Base-by-base conservation (phyloP, 164 flowering plant species). In the Malania oleifera region DNA sequence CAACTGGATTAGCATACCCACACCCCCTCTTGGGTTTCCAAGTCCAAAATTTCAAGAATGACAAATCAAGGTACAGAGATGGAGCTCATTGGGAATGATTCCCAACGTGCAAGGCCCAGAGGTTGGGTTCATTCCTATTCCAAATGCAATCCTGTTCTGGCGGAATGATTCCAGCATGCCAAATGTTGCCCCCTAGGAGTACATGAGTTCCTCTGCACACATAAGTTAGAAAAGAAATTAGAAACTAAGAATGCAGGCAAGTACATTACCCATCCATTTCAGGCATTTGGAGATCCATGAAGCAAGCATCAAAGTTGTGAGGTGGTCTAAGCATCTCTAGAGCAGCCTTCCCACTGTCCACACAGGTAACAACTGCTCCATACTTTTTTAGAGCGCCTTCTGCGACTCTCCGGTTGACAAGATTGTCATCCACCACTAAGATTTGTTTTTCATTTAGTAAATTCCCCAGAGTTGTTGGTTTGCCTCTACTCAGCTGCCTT, bases 211-310 rank as follows among this genome's bases (percentile, higher is more conserved):
- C 12, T 31, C 9, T 8, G 23, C 55, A 29, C 3, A 17, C 7
- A 44, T 44, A 9, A 57, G 27, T 3, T 15, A 11, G 2, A 15
- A 31, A 29, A 11, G 11, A 29, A 38, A n/a, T 28, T 24, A 47
- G 19, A 22, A 24, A 22, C 22, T 44, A 0, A 20, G 35, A 41
- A 51, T 22, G 13, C 57, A 0, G 10, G 15, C 3, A 61, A 46
- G 26, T 54, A 18, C 26, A 48, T 67, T 79, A 89, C 96, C 98
- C 97, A 60, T 89, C 97, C 95, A 89, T 85, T 67, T 80, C 97
- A 34, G 98, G 98, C 98, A 93, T 93, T 51, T 90, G 97, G 59
- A 86, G 79, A 81, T 93, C 98, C 98, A 93, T 90, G 73, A 93
- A 93, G 70, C 98, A 93, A 40, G 92, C 95, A 72, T 84, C 84